Evolutionary conservation across 352 stramenopile species (phyloP), one percentile per base, ranked within the genome.

Genomic region (Nothophytophthora sp.): DNA sequence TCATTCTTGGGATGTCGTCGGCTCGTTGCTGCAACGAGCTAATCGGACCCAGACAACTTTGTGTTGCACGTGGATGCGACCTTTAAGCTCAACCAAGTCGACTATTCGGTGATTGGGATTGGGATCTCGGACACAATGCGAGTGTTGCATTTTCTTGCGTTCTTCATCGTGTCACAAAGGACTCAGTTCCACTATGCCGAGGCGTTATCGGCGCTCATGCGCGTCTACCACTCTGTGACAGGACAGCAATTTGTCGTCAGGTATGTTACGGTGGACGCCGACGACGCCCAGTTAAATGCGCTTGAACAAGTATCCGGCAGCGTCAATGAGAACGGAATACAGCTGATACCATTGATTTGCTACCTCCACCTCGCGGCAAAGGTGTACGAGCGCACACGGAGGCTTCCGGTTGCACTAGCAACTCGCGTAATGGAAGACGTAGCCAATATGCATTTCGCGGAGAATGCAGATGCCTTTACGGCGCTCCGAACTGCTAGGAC

Each of bases 331-430:
- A 39, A 53, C 18, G n/a, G n/a, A n/a, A n/a, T n/a, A n/a, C n/a
- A n/a, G n/a, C n/a, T n/a, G n/a, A n/a, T n/a, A n/a, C n/a, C n/a
- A n/a, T n/a, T 68, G 0, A 56, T 73, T 52, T 73, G 44, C 13
- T 73, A 68, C 25, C 63, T 64, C 28, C 53, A 65, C 18, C 48
- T 60, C 15, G 60, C 55, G 52, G 24, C 41, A 1, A 65, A 68
- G 13, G 55, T 60, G 20, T 37, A 60, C 29, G 43, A 60, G 23
- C 25, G 20, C 6, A 11, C 30, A 34, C 33, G 28, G 16, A 15
- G 24, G 4, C 16, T 56, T 8, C 16, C 16, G 5, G 23, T 32
- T 9, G 5, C 22, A 6, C 33, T 16, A 38, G 12, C 7, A 38
- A 11, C n/a, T 18, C 44, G 24, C 1, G 55, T 59, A 5, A 35